Evolutionary conservation across 148 eudicot species (phyloP).

Genomic region (Selenicereus undatus): DNA sequence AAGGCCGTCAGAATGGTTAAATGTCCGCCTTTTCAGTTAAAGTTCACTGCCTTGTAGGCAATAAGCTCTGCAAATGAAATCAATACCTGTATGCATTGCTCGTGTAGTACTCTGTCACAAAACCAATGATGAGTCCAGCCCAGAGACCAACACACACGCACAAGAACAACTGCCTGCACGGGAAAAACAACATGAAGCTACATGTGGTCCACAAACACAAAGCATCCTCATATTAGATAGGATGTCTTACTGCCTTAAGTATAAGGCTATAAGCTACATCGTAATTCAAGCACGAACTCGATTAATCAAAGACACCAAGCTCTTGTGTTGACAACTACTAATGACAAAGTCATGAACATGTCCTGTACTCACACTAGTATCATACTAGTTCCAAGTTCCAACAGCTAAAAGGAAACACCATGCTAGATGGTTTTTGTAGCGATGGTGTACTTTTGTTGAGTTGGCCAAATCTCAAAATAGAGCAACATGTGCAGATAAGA

Average conservation of each 20-base stretch:
- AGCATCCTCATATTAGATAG: too few relatives aligned
- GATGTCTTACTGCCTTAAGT: neutral
- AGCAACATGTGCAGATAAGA: too few relatives aligned
- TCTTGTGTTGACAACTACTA: too few relatives aligned
- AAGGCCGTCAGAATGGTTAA: neutral
- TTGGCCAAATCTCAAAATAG: too few relatives aligned
- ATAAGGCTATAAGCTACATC: too few relatives aligned
- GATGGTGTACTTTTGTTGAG: too few relatives aligned
- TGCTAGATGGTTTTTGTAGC: too few relatives aligned
- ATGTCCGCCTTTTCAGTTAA: neutral
- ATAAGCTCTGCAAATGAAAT: neutral
- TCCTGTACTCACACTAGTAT: too few relatives aligned
- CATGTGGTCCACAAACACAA: neutral
- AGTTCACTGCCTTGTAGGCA: neutral
- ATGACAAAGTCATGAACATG: too few relatives aligned
- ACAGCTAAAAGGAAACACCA: neutral
- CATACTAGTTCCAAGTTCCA: too few relatives aligned
- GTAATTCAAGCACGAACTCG: neutral
- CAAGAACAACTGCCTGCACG: slow-evolving; percentile 73
- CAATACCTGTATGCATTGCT: slow-evolving; percentile 86
- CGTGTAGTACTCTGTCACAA: slow-evolving; percentile 83
- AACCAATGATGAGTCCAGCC: slow-evolving; percentile 95
- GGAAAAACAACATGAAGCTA: neutral
- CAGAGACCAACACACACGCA: slow-evolving; percentile 86
- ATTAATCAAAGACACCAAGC: neutral